Percentiles rank a stretch among this genome's conserved stretches.
Conservation (phyloP, 331 rosid genomes). For the Ulmus americana region DNA sequence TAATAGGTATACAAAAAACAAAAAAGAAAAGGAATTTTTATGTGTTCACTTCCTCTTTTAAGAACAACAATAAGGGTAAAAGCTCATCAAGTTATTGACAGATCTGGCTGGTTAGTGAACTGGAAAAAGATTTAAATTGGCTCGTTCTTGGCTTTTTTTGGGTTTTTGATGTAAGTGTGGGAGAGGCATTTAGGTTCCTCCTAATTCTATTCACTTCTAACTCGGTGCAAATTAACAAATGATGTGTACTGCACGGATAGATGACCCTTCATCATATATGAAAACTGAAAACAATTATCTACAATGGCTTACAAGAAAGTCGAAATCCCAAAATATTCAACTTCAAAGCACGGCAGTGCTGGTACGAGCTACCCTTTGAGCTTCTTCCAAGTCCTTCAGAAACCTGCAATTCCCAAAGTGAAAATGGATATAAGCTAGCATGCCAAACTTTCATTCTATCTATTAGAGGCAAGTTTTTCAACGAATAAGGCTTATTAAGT, state of each 20-base stretch:
- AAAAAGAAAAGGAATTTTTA: no score
- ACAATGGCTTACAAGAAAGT: background rate
- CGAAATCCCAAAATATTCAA: background rate
- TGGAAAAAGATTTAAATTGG: background rate
- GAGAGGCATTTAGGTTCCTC: background rate
- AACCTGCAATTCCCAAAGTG: conserved; percentile 45
- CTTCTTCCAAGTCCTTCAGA: conserved; percentile 93
- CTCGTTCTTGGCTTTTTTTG: background rate
- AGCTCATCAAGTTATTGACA: background rate
- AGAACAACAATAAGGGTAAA: background rate
- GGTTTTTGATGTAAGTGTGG: background rate
- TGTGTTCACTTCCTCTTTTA: no score
- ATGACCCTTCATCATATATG: conserved; percentile 7
- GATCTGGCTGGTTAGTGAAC: conserved; percentile 3
- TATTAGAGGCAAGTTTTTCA: no score
- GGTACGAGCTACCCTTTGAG: conserved; percentile 66
- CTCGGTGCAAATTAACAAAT: background rate
- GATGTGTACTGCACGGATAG: background rate
- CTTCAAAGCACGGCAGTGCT: conserved; percentile 50
- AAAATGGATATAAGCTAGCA: no score
- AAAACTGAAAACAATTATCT: conserved; percentile 8
- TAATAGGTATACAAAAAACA: no score
- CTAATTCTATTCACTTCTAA: background rate
- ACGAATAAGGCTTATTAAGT: no score
- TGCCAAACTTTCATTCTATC: no score